Evolutionary conservation across 352 stramenopile species (phyloP).

Genomic region (Globisporangium canariense): DNA sequence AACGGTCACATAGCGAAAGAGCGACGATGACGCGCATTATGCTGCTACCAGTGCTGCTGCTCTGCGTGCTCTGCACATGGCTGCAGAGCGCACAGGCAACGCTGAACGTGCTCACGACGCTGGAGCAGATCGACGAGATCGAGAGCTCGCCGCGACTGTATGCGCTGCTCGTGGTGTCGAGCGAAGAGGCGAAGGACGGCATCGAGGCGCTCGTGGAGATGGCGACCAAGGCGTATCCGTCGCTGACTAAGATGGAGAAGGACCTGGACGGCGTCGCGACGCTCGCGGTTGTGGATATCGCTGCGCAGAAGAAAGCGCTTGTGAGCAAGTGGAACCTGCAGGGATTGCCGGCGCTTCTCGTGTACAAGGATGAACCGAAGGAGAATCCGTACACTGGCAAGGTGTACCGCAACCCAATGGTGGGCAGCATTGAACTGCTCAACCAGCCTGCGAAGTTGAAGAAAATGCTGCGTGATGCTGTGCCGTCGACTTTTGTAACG

Average conservation of each 20-base stretch:
- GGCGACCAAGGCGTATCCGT: conserved; percentile 31
- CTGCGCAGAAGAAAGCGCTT: conserved; percentile 28
- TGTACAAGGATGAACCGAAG: conserved; percentile 61
- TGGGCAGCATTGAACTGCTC: conserved; percentile 31
- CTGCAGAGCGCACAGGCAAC: neutral
- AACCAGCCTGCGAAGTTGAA: conserved; percentile 53
- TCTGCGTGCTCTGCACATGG: neutral
- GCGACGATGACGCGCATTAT: neutral
- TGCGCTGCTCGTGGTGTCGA: conserved; percentile 15
- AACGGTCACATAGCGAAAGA: neutral
- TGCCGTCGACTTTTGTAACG: conserved; percentile 48
- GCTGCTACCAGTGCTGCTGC: neutral
- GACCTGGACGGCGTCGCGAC: conserved; percentile 40
- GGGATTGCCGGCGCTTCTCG: conserved; percentile 42
- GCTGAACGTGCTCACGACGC: conserved; percentile 10
- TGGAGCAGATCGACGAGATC: conserved; percentile 10
- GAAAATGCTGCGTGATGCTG: conserved; percentile 56
- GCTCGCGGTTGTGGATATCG: conserved; percentile 43
- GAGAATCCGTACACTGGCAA: conserved; percentile 74
- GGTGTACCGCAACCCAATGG: conserved; percentile 48
- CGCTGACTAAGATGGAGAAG: conserved; percentile 34
- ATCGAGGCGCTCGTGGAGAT: conserved; percentile 36
- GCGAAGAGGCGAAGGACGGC: conserved; percentile 7
- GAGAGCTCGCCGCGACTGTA: conserved; percentile 12
- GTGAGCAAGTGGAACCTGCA: conserved; percentile 55